A percentile compares a stretch with the other conserved stretches of the same genome.
Conservation (phyloP, 306 rosid species). For the Cyclanthera cordifolia region DNA sequence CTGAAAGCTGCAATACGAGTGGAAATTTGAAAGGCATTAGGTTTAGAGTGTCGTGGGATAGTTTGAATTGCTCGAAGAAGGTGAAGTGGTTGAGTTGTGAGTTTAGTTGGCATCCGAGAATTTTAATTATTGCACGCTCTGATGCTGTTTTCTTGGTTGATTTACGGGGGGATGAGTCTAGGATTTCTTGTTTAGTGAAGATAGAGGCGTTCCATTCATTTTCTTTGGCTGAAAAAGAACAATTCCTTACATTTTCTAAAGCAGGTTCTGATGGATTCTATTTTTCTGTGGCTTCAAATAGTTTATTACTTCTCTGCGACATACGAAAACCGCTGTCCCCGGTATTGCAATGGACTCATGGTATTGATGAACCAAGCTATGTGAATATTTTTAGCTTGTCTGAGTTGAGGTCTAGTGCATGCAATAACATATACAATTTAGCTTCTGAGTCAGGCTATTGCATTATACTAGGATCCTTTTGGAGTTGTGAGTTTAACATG, state of each 20-base stretch:
- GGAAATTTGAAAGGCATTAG: conserved; percentile 31
- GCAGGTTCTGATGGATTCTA: conserved; percentile 34
- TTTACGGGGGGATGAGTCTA: conserved; percentile 28
- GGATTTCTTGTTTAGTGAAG: conserved; percentile 39
- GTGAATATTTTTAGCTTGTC: conserved; percentile 39
- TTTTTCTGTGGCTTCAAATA: conserved; percentile 43
- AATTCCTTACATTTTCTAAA: conserved; percentile 40
- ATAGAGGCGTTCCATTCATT: conserved; percentile 31
- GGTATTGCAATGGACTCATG: conserved; percentile 52
- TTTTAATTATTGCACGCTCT: conserved; percentile 43
- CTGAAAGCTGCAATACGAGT: background rate
- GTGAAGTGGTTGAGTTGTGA: conserved; percentile 53
- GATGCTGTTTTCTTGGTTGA: conserved; percentile 59
- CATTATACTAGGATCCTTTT: conserved; percentile 55
- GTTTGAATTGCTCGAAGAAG: conserved; percentile 11
- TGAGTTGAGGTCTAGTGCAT: conserved; percentile 37
- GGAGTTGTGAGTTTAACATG: conserved; percentile 42
- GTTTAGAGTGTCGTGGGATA: conserved; percentile 38
- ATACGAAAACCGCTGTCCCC: conserved; percentile 50
- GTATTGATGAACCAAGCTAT: conserved; percentile 35
- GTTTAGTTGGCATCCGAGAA: conserved; percentile 58
- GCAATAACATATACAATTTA: conserved; percentile 28
- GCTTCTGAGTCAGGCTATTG: conserved; percentile 59
- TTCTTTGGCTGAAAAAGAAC: conserved; percentile 28
- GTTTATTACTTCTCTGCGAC: conserved; percentile 47